These are phyloP conservation scores for Dendryphion nanum DNA, from an alignment of 2,329 filamentous ascomycete genomes.

Conservation along the genomic window DNA sequence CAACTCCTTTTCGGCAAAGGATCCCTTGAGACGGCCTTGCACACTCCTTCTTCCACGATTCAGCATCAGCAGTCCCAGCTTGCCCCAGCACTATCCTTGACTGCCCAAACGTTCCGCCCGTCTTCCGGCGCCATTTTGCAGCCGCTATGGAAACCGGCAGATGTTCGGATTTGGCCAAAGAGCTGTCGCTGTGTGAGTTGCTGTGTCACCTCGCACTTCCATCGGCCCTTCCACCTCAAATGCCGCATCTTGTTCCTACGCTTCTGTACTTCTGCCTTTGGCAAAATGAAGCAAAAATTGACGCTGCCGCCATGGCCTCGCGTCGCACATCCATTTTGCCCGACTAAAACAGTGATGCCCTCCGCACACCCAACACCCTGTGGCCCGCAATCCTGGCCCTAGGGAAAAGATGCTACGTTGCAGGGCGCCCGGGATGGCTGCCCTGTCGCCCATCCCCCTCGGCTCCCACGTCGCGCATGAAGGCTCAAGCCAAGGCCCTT, in stretches of 20 bases:
- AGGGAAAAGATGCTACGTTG: slow-evolving; percentile 16
- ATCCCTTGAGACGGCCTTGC: slow-evolving; percentile 10
- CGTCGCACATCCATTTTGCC: slow-evolving; percentile 1
- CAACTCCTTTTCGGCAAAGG: slow-evolving; percentile 3
- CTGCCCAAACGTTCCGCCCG: slow-evolving; percentile 12
- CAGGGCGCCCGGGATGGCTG: slow-evolving; percentile 11
- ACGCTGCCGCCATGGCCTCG: slow-evolving; percentile 4
- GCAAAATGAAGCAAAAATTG: slow-evolving; percentile 12
- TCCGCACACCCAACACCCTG: slow-evolving; percentile 8
- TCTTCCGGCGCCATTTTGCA: slow-evolving; percentile 10
- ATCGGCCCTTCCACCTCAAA: slow-evolving; percentile 5
- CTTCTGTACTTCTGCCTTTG: slow-evolving; percentile 5
- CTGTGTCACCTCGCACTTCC: slow-evolving; percentile 16
- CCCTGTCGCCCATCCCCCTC: slow-evolving; percentile 12
- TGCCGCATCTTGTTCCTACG: slow-evolving; percentile 3
- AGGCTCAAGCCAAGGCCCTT: slow-evolving; percentile 17
- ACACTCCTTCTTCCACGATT: neutral
- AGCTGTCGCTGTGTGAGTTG: no score
- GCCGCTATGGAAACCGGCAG: slow-evolving; percentile 17
- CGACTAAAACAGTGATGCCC: slow-evolving; percentile 1
- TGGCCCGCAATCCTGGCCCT: slow-evolving; percentile 15
- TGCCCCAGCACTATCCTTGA: neutral
- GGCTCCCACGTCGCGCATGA: slow-evolving; percentile 15
- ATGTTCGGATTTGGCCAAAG: slow-evolving; percentile 15
- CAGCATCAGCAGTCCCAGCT: neutral